Percentiles rank a stretch among this genome's conserved stretches.
phyloP scores from a whole-genome alignment of 2,329 filamentous ascomycete species.

The Nigrospora sphaerica region DNA sequence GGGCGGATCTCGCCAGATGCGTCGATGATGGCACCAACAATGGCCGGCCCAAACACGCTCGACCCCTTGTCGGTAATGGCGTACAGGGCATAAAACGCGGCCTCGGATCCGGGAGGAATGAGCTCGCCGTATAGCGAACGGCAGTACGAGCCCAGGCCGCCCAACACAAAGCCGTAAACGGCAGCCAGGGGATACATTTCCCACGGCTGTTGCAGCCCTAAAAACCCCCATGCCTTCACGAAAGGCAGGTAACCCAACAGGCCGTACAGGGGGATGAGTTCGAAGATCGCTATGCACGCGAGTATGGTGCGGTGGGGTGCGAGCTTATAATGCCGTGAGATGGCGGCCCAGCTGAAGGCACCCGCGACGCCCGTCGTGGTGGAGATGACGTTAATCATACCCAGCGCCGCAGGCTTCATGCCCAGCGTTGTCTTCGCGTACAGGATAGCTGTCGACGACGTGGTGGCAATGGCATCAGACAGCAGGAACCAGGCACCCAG shows the following conservation, averaged over 20 bases:
- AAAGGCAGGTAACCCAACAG: conserved; percentile 81
- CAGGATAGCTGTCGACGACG: conserved; percentile 86
- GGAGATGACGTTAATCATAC: conserved; percentile 88
- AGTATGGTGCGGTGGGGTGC: conserved; percentile 83
- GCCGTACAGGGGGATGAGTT: conserved; percentile 88
- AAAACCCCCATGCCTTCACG: conserved; percentile 63
- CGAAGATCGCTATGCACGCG: conserved; percentile 84
- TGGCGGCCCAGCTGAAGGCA: conserved; percentile 80
- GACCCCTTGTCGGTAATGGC: conserved; percentile 97
- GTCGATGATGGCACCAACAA: conserved; percentile 91
- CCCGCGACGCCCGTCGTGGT: conserved; percentile 79
- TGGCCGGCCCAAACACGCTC: conserved; percentile 86
- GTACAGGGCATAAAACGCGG: conserved; percentile 93
- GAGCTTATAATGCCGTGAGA: conserved; percentile 64
- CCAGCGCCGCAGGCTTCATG: conserved; percentile 83
- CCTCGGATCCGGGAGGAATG: conserved; percentile 89
- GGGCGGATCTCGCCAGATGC: conserved; percentile 71
- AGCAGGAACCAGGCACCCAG: conserved; percentile 90
- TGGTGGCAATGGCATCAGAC: conserved; percentile 89
- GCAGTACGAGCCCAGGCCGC: conserved; percentile 88
- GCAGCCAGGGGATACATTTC: conserved; percentile 93
- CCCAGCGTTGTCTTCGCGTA: conserved; percentile 91
- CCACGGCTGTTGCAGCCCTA: conserved; percentile 89
- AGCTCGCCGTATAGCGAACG: conserved; percentile 87
- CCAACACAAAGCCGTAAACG: conserved; percentile 88